Base-by-base conservation (phyloP, 148 eudicot genomes). In the Vaccinium corymbosum region DNA sequence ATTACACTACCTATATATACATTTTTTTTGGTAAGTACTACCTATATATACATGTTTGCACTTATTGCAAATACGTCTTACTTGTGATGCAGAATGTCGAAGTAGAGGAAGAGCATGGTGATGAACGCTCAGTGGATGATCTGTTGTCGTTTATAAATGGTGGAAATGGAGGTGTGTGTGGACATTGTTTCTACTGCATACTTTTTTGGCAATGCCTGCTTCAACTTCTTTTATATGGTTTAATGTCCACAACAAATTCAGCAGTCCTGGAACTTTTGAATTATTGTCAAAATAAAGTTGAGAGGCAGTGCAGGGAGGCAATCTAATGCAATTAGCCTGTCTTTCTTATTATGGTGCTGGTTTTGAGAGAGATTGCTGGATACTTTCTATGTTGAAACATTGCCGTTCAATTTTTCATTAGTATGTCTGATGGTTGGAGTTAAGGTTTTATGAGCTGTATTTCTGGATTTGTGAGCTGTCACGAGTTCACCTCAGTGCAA, bases 101-200 rank as follows among this genome's bases (percentile, higher is more conserved):
- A 72, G 86, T 85, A 81, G 93, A 90, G 88, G 94, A 91, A 85
- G 94, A 92, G 85, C 88, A 77, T 74, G 89, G 87, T 85, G 97
- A 94, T 88, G 88, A 94, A 68, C 95, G 97, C 27, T 92, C 97
- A 68, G 92, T 94, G 73, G 97, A 94, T 86, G 97, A 94, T 88
- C 95, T 94, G 82, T 88, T 94, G 76, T 90, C 89, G 25, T 94
- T 90, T 86, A 94, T 94, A 88, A 94, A 94, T 85, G 92, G 90
- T 88, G 95, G 95, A 88, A 94, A 94, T 85, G 92, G 90, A 89
- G 95, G 95, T 94, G 27, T 94, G 27, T 50, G 38, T n/a, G 29
- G 70, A 55, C 64, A 75, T 17, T 52, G 10, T 59, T 19, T 80
- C 66, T 52, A 20, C 13, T 70, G 29, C 6, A 22, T 57, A 1